Percentiles rank a stretch among this genome's conserved stretches.
Conservation (phyloP, 1,284 basidiomycete genomes). For the Melampsora larici-populina region DNA sequence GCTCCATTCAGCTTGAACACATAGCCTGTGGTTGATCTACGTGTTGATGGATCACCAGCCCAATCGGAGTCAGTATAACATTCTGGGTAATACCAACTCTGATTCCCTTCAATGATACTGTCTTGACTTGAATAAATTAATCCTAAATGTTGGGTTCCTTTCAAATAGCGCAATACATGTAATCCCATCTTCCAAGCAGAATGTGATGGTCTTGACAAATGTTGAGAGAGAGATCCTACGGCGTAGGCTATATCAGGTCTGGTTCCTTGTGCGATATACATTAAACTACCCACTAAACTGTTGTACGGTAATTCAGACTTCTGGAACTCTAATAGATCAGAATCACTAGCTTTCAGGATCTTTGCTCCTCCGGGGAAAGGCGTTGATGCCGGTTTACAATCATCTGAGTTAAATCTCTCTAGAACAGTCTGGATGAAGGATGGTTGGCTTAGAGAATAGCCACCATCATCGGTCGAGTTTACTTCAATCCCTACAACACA, state of each 20-base stretch:
- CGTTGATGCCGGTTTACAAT: too few relatives aligned
- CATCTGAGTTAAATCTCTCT: neutral
- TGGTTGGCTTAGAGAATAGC: neutral
- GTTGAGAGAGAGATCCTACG: neutral
- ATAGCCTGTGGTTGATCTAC: slow-evolving; percentile 6
- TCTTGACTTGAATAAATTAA: too few relatives aligned
- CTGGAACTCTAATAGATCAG: neutral
- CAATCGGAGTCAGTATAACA: neutral
- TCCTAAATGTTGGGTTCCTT: too few relatives aligned
- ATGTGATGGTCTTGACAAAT: too few relatives aligned
- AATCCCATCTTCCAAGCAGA: too few relatives aligned
- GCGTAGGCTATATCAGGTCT: too few relatives aligned
- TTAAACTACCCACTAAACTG: too few relatives aligned
- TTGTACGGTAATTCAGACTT: too few relatives aligned
- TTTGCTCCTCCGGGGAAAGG: neutral
- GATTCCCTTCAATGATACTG: too few relatives aligned
- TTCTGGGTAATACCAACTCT: neutral
- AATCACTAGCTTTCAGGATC: neutral
- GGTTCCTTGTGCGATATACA: too few relatives aligned
- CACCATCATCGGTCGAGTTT: neutral
- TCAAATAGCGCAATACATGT: too few relatives aligned
- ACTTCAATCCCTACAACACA: neutral
- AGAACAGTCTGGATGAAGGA: too few relatives aligned
- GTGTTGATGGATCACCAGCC: neutral
- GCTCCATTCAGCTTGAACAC: neutral